These are phyloP conservation scores for Aspergillus heteromorphus DNA, from an alignment of 495 filamentous ascomycete species.

Conservation along the genomic window DNA sequence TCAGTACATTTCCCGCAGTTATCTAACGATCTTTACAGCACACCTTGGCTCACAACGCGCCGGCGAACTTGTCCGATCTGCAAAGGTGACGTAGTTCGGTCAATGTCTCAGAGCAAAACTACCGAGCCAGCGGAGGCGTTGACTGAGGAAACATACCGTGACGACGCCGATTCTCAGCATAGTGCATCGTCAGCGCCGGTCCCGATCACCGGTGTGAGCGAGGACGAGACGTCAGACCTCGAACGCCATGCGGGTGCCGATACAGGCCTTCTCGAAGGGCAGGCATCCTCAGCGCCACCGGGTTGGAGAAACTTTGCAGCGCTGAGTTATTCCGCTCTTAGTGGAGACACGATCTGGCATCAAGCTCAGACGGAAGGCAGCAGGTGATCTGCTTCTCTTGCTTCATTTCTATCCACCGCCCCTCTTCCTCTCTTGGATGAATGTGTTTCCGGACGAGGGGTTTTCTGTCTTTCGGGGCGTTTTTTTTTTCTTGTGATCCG, in stretches of 20 bases:
- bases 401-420: conserved; percentile 8
- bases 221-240: conserved; percentile 29
- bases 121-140: conserved; percentile 42
- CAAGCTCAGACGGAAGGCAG: conserved; percentile 41
- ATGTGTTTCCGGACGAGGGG: conserved; percentile 5
- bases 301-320: conserved; percentile 41
- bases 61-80: conserved; percentile 96
- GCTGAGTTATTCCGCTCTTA: conserved; percentile 45
- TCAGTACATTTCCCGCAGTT: background rate
- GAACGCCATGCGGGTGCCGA: conserved; percentile 36
- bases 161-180: conserved; percentile 12
- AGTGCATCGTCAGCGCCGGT: conserved; percentile 47
- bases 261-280: conserved; percentile 36
- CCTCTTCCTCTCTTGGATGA: conserved; percentile 12
- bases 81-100: conserved; percentile 89
- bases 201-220: conserved; percentile 30
- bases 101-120: conserved; percentile 43
- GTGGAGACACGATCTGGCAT: conserved; percentile 48
- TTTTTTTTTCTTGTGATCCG: conserved; percentile 20
- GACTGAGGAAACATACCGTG: conserved; percentile 23
- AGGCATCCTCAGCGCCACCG: conserved; percentile 32
- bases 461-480: conserved; percentile 2
- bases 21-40: conserved; percentile 50
- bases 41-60: conserved; percentile 94
- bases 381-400: conserved; percentile 23